Percentiles rank a stretch among this genome's conserved stretches.
phyloP scores from a whole-genome alignment of 1,139 yeast species.

The Taphrina pruni region DNA sequence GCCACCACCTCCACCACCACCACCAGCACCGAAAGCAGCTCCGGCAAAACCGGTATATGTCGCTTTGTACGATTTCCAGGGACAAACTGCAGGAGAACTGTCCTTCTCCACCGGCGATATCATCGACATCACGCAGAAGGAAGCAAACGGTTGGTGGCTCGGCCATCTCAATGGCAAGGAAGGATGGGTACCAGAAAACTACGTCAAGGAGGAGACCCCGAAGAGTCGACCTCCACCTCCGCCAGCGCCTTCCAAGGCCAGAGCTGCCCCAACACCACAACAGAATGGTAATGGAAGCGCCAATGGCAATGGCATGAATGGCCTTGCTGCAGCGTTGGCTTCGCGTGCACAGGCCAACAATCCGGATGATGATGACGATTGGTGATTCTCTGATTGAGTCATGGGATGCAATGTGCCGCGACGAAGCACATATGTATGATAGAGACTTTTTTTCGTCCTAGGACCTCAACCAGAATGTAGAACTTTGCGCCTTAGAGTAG shows the following conservation, averaged over 20 bases:
- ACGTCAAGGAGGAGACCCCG: conserved; percentile 69
- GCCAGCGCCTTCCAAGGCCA: conserved; percentile 47
- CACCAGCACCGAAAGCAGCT: conserved; percentile 65
- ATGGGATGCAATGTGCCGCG: background rate
- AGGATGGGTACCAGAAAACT: conserved; percentile 98
- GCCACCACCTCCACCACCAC: conserved; percentile 57
- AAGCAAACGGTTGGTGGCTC: conserved; percentile 62
- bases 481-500: too few species aligned
- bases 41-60: conserved; percentile 79
- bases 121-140: conserved; percentile 70
- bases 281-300: conserved; percentile 1
- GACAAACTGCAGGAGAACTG: conserved; percentile 80
- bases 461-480: too few species aligned
- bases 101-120: conserved; percentile 78
- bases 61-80: conserved; percentile 88
- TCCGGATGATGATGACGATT: conserved; percentile 29
- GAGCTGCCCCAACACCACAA: conserved; percentile 9
- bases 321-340: conserved; percentile 34
- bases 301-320: conserved; percentile 26
- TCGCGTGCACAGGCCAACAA: conserved; percentile 34
- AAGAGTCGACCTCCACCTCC: conserved; percentile 50
- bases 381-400: background rate
- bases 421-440: too few species aligned
- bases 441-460: too few species aligned
- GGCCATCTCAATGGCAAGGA: conserved; percentile 55